Percentiles rank a stretch among this genome's conserved stretches.
phyloP scores from a whole-genome alignment of 495 filamentous ascomycete species.

The Schizothecium vesticola region DNA sequence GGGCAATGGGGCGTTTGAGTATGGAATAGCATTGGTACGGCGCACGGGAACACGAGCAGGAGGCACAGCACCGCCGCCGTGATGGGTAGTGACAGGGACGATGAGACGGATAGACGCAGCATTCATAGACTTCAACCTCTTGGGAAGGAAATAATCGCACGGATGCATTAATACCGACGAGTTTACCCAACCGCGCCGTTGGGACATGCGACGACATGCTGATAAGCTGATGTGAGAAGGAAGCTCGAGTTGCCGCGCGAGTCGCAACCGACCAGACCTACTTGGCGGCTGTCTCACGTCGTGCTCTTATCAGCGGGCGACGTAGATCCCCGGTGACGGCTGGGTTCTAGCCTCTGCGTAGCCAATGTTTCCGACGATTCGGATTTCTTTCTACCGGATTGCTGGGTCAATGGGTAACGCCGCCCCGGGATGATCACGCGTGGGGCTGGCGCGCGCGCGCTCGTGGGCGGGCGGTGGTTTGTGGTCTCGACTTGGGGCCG shows the following conservation, averaged over 20 bases:
- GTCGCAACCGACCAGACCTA: neutral
- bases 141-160: neutral
- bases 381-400: neutral
- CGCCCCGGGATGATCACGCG: neutral
- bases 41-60: neutral
- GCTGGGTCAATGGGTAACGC: neutral
- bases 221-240: conserved; percentile 5
- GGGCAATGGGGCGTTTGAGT: neutral
- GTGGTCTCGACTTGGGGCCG: neutral
- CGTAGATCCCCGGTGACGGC: neutral
- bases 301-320: conserved; percentile 3
- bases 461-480: neutral
- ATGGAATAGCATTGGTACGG: neutral
- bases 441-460: neutral
- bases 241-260: neutral
- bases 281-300: neutral
- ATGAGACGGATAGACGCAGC: neutral
- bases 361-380: neutral
- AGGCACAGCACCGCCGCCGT: neutral
- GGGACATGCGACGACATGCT: neutral
- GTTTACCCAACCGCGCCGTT: neutral
- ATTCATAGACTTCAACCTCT: neutral
- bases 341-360: neutral
- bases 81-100: neutral
- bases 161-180: neutral